Base-by-base conservation (phyloP, 257 asterid species). In the Cruciata laevipes region DNA sequence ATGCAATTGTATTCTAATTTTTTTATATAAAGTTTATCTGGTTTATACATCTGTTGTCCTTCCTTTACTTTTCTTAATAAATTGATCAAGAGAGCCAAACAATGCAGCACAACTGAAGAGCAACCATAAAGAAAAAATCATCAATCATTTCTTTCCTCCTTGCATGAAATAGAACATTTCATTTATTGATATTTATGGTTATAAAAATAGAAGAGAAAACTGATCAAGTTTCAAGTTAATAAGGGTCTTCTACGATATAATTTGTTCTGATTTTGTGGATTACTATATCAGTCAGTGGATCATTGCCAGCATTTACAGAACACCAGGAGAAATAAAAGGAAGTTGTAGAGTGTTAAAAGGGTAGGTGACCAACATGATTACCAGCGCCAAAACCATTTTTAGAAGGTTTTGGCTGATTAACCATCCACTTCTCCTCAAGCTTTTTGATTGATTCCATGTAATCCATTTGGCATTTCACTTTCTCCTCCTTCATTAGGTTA, bases 401-500 rank as follows among this genome's bases (percentile, higher is more conserved):
- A 21, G 77, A 69, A 76, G 70, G 88, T 71, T 89, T 91, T 73
- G 83, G 90, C 57, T 91, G 99, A 83, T 87, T 91, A 78, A 68
- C 72, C 66, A 82, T 70, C 96, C 95, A 93, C 78, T 91, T 94
- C 80, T 91, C 98, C 86, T 95, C 99, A 70, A 95, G 95, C 84
- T 85, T 80, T 85, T 95, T 89, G 73, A 95, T 95, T 60, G 99
- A 91, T 76, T 91, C 88, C 96, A 91, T 86, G 80, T 91, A 95
- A 75, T 95, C 98, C 98, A 95, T 81, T 83, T 91, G 99, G 66
- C 98, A 95, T 83, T 89, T 91, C 58, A 86, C 86, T 79, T 89
- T 95, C 82, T 89, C 99, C 85, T 87, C 96, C 99, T 95, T 73
- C 77, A 68, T 56, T 56, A 52, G 65, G 68, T 67, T 47, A 47